phyloP scores from a whole-genome alignment of 305 asterid genomes.

The Solanum chacoense region DNA sequence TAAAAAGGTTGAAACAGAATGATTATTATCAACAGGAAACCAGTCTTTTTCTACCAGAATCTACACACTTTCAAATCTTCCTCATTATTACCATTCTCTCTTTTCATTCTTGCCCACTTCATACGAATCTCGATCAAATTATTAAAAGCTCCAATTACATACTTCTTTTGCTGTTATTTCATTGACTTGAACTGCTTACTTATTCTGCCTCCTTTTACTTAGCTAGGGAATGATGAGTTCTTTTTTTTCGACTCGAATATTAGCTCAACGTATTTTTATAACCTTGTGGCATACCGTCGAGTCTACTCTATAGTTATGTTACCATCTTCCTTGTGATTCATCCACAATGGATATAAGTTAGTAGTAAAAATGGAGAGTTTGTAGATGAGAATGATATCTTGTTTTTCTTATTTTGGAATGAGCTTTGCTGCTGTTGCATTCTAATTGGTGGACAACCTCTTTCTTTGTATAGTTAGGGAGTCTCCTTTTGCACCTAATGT shows the following conservation, averaged over 20 bases:
- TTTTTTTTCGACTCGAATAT: neutral
- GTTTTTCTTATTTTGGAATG: neutral
- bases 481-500: neutral
- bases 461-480: neutral
- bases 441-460: neutral
- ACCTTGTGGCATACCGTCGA: neutral
- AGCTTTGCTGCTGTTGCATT: neutral
- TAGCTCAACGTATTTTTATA: neutral
- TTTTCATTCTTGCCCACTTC: constrained; percentile 5
- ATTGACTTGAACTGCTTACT: neutral
- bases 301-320: neutral
- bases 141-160: constrained; percentile 1
- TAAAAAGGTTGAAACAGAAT: constrained; percentile 13
- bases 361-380: neutral
- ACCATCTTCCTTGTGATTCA: neutral
- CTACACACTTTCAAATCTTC: constrained; percentile 28
- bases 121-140: constrained; percentile 6
- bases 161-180: neutral
- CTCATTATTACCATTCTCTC: constrained; percentile 20
- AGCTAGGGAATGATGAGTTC: neutral
- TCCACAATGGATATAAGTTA: neutral
- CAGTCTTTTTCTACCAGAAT: constrained; percentile 24
- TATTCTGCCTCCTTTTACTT: neutral
- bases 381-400: neutral
- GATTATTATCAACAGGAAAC: constrained; percentile 27